Evolutionary conservation across 306 rosid genomes (phyloP).

Genomic region (Betula pendula): DNA sequence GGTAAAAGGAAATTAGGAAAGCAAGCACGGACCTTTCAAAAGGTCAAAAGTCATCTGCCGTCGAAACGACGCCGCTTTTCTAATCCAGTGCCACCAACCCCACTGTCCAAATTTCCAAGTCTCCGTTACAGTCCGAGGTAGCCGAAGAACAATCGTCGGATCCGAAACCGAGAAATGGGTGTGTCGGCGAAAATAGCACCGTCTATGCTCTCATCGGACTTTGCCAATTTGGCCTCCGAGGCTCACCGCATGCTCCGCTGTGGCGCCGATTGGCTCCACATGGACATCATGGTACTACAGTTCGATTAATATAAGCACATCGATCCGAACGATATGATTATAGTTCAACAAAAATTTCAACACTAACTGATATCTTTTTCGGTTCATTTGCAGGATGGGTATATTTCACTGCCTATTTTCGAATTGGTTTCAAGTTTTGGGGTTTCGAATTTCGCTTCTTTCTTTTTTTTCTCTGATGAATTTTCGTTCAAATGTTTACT

Average conservation of each 20-base stretch:
- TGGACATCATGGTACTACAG: slow-evolving; percentile 86
- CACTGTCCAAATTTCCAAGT: not conserved
- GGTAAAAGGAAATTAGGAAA: not conserved
- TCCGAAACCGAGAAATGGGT: slow-evolving; percentile 35
- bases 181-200: slow-evolving; percentile 87
- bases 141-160: not conserved
- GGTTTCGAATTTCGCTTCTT: slow-evolving; percentile 32
- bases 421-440: slow-evolving; percentile 25
- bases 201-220: slow-evolving; percentile 95
- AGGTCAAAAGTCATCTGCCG: not conserved
- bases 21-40: not conserved
- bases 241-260: slow-evolving; percentile 67
- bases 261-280: slow-evolving; percentile 99
- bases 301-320: not conserved
- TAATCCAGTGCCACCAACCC: not conserved
- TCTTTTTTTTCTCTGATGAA: not conserved
- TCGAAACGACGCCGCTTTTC: not conserved
- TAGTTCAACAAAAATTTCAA: not conserved
- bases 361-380: slow-evolving; percentile 24
- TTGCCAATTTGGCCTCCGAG: slow-evolving; percentile 91
- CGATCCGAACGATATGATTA: not conserved
- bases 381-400: slow-evolving; percentile 88
- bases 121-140: not conserved
- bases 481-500: not conserved
- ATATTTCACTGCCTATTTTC: slow-evolving; percentile 42